phyloP scores from a whole-genome alignment of 2,329 filamentous ascomycete genomes.

The Claviceps quebecensis region DNA sequence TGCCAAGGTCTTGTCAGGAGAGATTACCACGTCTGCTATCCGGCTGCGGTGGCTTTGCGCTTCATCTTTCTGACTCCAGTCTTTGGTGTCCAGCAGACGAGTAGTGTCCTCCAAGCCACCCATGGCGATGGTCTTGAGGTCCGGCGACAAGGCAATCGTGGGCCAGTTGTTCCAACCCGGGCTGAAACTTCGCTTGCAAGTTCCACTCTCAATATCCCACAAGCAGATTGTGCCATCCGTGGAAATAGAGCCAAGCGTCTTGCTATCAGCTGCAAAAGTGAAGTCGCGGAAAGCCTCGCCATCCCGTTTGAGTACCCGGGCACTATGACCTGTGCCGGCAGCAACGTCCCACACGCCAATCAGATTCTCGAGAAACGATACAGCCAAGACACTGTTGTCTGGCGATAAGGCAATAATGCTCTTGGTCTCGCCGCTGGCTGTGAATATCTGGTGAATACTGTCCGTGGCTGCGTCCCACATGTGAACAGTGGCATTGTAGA shows the following conservation, averaged over 20 bases:
- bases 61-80: conserved; percentile 5
- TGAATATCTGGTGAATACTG: conserved; percentile 4
- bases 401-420: conserved; percentile 7
- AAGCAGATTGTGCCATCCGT: conserved; percentile 7
- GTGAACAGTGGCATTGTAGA: conserved; percentile 6
- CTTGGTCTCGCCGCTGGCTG: conserved; percentile 6
- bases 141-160: conserved; percentile 7
- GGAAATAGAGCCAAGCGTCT: conserved; percentile 5
- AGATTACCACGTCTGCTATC: conserved; percentile 6
- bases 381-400: conserved; percentile 6
- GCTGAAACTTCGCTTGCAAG: conserved; percentile 5
- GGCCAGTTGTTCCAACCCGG: conserved; percentile 8
- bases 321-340: conserved; percentile 5
- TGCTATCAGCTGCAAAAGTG: conserved; percentile 6
- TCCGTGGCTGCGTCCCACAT: conserved; percentile 4
- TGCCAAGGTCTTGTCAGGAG: conserved; percentile 5
- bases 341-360: conserved; percentile 7
- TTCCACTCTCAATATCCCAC: conserved; percentile 7
- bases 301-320: conserved; percentile 6
- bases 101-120: conserved; percentile 6
- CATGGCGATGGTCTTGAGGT: conserved; percentile 7
- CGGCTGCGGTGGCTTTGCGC: conserved; percentile 6
- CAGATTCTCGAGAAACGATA: conserved; percentile 7
- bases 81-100: conserved; percentile 5
- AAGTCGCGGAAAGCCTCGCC: conserved; percentile 6